phyloP scores from a whole-genome alignment of 148 eudicot genomes.

The Hydrangea macrophylla region DNA sequence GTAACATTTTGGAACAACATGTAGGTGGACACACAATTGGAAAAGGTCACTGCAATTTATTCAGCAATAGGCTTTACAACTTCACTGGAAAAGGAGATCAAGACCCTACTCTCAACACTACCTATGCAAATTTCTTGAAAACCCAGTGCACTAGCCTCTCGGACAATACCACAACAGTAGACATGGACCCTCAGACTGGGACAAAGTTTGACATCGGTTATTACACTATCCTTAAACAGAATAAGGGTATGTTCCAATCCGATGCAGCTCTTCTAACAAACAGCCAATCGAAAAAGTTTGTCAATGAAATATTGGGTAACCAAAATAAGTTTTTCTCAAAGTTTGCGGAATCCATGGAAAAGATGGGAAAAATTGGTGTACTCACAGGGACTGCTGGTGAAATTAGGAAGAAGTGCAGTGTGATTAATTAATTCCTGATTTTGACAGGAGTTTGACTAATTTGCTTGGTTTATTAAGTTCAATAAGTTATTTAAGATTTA shows the following conservation, averaged over 20 bases:
- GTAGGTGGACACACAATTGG: constrained; percentile 57
- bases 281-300: no score
- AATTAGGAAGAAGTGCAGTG: constrained; percentile 31
- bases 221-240: constrained; percentile 14
- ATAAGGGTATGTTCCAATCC: constrained; percentile 37
- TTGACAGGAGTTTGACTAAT: no score
- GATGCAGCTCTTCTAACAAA: constrained; percentile 42
- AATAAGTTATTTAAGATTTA: no score
- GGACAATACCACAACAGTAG: constrained; percentile 21
- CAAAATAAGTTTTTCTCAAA: no score
- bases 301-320: no score
- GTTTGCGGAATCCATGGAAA: constrained; percentile 34
- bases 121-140: constrained; percentile 25
- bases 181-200: constrained; percentile 34
- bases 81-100: constrained; percentile 40
- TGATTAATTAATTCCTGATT: no score
- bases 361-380: constrained; percentile 32
- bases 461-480: no score
- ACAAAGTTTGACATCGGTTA: constrained; percentile 33
- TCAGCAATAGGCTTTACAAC: constrained; percentile 35
- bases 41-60: constrained; percentile 26
- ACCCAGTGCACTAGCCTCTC: constrained; percentile 30
- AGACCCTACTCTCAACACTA: constrained; percentile 40
- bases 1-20: no score
- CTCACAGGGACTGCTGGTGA: constrained; percentile 32